Evolutionary conservation across 192 early-diverging fungal species (phyloP).

Genomic region (Cetraspora pellucida): DNA sequence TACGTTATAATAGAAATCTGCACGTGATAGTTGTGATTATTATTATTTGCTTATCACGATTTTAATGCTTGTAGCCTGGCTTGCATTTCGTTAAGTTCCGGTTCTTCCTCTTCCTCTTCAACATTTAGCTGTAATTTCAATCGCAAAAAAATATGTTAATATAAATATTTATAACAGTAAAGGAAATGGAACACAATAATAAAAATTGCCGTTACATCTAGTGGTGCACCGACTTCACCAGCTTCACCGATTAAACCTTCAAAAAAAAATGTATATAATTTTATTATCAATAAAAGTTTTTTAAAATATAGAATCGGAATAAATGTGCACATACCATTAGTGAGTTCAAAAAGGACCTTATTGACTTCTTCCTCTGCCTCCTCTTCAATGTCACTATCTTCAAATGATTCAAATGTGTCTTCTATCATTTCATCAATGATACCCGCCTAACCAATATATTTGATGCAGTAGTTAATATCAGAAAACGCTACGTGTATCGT

Average conservation of each 20-base stretch:
- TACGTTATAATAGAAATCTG: too few species aligned
- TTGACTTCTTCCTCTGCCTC: slow-evolving; percentile 94
- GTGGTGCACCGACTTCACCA: slow-evolving; percentile 57
- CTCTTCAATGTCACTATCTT: slow-evolving; percentile 91
- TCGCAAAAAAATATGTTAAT: slow-evolving; percentile 32
- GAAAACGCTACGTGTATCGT: background rate
- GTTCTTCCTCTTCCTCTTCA: slow-evolving; percentile 66
- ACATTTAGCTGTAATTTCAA: slow-evolving; percentile 44
- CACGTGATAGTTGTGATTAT: too few species aligned
- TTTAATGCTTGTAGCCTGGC: slow-evolving; percentile 81
- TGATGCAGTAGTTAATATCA: background rate
- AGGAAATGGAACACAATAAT: background rate
- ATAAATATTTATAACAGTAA: background rate
- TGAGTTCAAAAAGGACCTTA: slow-evolving; percentile 86
- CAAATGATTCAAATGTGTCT: slow-evolving; percentile 83
- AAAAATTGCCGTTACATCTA: slow-evolving; percentile 44
- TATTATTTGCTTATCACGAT: slow-evolving; percentile 55
- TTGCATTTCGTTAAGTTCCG: slow-evolving; percentile 83
- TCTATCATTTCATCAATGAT: slow-evolving; percentile 96
- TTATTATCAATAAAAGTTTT: background rate
- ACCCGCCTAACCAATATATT: slow-evolving; percentile 71
- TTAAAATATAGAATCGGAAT: slow-evolving; percentile 1
- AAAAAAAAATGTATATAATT: background rate
- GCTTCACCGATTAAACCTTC: slow-evolving; percentile 60
- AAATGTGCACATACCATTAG: slow-evolving; percentile 64